phyloP scores from a whole-genome alignment of 495 filamentous ascomycete species.

The Neurospora sp. region DNA sequence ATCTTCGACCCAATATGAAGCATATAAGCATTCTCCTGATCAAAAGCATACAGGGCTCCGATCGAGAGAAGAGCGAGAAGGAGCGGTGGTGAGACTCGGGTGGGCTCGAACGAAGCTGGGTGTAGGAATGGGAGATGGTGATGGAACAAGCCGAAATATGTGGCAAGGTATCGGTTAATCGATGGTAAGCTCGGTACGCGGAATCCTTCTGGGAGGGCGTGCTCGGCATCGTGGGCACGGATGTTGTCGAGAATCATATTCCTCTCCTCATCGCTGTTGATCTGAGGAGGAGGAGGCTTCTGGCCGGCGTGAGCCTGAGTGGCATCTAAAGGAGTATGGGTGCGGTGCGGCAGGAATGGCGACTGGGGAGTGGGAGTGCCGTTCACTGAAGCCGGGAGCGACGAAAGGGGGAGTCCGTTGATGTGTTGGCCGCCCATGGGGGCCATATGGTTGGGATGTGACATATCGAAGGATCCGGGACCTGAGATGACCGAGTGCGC shows the following conservation, averaged over 20 bases:
- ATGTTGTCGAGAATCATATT: slow-evolving; percentile 78
- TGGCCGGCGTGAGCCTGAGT: slow-evolving; percentile 54
- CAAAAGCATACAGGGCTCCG: slow-evolving; percentile 91
- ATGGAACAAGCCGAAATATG: slow-evolving; percentile 95
- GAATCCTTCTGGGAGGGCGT: slow-evolving; percentile 79
- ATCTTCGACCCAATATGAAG: slow-evolving; percentile 98
- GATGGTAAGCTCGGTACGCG: slow-evolving; percentile 66
- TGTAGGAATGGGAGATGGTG: slow-evolving; percentile 96
- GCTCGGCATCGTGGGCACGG: slow-evolving; percentile 63
- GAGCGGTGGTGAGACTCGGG: slow-evolving; percentile 64
- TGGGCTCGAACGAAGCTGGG: slow-evolving; percentile 79
- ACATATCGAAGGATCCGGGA: slow-evolving; percentile 56
- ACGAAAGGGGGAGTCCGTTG: slow-evolving; percentile 52
- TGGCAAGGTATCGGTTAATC: slow-evolving; percentile 82
- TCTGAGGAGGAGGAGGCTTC: slow-evolving; percentile 56
- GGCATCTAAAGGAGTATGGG: slow-evolving; percentile 46
- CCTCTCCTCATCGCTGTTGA: slow-evolving; percentile 67
- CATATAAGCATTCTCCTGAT: slow-evolving; percentile 89
- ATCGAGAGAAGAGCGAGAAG: slow-evolving; percentile 90
- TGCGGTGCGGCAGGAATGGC: slow-evolving; percentile 47
- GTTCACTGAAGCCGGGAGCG: slow-evolving; percentile 56
- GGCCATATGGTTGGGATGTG: slow-evolving; percentile 49
- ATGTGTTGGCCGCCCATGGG: slow-evolving; percentile 57
- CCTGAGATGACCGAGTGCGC: slow-evolving; percentile 55
- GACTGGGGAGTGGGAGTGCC: slow-evolving; percentile 75